Percentiles rank a stretch among this genome's conserved stretches.
These are phyloP conservation scores for Discostella pseudostelligera DNA, from an alignment of 108 stramenopile species.

Conservation along the genomic window DNA sequence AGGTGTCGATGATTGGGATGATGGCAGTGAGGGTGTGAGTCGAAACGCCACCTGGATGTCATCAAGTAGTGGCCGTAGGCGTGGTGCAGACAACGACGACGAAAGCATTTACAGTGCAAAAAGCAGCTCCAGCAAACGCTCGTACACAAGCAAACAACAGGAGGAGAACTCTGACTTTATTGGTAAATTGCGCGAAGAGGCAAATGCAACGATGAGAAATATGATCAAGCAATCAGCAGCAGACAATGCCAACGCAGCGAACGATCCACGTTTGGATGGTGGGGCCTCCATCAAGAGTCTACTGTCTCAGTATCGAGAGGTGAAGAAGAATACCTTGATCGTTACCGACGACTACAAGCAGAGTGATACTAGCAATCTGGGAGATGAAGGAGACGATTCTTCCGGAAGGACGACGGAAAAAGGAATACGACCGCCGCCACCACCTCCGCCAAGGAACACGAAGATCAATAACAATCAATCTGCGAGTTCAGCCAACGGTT, in stretches of 20 bases:
- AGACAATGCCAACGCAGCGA: not conserved
- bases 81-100: not conserved
- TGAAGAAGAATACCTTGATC: conserved; percentile 35
- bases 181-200: conserved; percentile 31
- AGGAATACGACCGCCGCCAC: conserved; percentile 24
- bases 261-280: conserved; percentile 43
- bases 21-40: conserved; percentile 34
- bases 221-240: conserved; percentile 19
- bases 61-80: not conserved
- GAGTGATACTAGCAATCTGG: not conserved
- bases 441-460: conserved; percentile 22
- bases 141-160: conserved; percentile 17
- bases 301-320: conserved; percentile 44
- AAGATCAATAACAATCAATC: not conserved
- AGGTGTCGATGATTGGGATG: conserved; percentile 27
- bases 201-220: conserved; percentile 26
- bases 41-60: conserved; percentile 32
- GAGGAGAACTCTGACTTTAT: conserved; percentile 27
- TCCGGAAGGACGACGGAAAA: not conserved
- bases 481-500: conserved; percentile 26
- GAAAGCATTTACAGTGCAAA: conserved; percentile 1
- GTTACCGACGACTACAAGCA: not conserved
- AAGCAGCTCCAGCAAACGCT: conserved; percentile 4
- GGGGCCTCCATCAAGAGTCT: conserved; percentile 48
- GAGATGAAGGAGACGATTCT: not conserved